A percentile compares a stretch with the other conserved stretches of the same genome.
These are phyloP conservation scores for Linum lewisii DNA, from an alignment of 345 rosid genomes.

Conservation along the genomic window DNA sequence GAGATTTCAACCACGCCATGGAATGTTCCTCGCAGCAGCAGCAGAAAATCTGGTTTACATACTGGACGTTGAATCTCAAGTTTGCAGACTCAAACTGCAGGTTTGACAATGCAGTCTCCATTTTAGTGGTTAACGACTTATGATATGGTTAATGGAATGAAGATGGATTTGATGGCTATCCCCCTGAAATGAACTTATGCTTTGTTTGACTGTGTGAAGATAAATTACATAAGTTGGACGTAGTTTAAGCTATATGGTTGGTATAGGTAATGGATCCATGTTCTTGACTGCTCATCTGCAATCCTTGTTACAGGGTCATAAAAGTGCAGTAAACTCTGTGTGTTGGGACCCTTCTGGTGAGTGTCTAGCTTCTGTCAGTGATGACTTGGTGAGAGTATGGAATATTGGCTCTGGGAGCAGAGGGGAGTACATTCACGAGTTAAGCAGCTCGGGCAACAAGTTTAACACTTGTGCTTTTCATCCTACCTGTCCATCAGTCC, in stretches of 20 bases:
- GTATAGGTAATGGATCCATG: neutral
- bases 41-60: conserved; percentile 41
- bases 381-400: conserved; percentile 58
- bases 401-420: conserved; percentile 35
- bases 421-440: conserved; percentile 40
- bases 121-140: neutral
- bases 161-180: too few relatives aligned
- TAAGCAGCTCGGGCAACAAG: conserved; percentile 35
- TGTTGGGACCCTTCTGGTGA: conserved; percentile 60
- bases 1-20: conserved; percentile 52
- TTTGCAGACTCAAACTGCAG: conserved; percentile 42
- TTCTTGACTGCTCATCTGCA: neutral
- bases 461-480: conserved; percentile 40
- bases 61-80: conserved; percentile 52
- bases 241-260: too few relatives aligned
- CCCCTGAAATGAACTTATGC: too few relatives aligned
- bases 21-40: conserved; percentile 56
- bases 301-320: conserved; percentile 40
- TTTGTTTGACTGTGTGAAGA: too few relatives aligned
- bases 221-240: too few relatives aligned
- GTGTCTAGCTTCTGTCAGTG: conserved; percentile 54
- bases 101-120: conserved; percentile 18
- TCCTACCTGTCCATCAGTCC: conserved; percentile 37
- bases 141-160: neutral
- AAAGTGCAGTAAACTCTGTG: conserved; percentile 32